Evolutionary conservation across 495 filamentous ascomycete species (phyloP), one percentile per base, ranked within the genome.

Genomic region (Aspergillus nanangensis): DNA sequence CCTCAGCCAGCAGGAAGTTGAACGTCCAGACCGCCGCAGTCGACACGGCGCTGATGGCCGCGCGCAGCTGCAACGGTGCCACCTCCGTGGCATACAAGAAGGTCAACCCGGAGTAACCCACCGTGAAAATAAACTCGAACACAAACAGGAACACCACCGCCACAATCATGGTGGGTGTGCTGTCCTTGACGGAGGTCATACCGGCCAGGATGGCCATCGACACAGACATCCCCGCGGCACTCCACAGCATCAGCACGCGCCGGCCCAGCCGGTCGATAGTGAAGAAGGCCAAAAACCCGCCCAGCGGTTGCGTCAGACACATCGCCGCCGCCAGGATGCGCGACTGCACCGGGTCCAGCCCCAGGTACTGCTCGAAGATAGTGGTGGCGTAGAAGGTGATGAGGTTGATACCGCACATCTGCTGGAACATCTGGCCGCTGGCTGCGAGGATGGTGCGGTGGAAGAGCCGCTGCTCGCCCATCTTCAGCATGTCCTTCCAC

Each of bases 291-390:
- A 78, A 67, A 0, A 82, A 86, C 1, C 87, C 83, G 48, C 83
- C 86, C 53, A 88, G 77, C 9, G 82, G 72, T 60, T 88, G 90
- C 7, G 87, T 80, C 11, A 89, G 66, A 71, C 84, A 84, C 72
- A 87, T 88, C 5, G 87, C 72, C 24, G 85, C 87, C 8, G 85
- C 83, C 1, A 91, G 66, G 3, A 95, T 65, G 38, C 88, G 90
- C 1, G 90, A 88, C 63, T 91, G 88, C 37, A 94, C 78, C 52
- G 93, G 86, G 20, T 62, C 64, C 4, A 84, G 61, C 1, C 72
- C 66, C 15, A 84, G 75, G 35, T 75, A 74, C 57, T 82, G 67
- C 39, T 81, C 60, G 58, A 80, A 81, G 44, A 85, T 77, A 4
- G 72, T 74, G 1, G 80, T 73, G 0, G 77, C 75, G 52, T 83